Evolutionary conservation across 768 basidiomycete genomes (phyloP).

Genomic region (Termitomyces sp.): DNA sequence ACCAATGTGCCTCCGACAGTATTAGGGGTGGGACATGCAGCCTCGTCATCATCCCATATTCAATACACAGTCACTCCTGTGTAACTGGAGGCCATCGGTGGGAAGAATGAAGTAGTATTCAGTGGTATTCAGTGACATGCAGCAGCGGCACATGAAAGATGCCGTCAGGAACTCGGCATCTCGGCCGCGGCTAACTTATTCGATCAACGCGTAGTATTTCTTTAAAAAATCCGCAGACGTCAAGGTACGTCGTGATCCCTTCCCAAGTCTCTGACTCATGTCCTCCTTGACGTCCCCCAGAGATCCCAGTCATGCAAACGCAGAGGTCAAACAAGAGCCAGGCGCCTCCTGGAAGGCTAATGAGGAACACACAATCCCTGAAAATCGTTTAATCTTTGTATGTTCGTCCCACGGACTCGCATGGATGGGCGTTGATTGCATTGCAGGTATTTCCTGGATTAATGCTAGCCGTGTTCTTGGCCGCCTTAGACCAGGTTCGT

Average conservation of each 20-base stretch:
- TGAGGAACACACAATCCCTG: constrained; percentile 53
- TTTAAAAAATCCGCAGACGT: constrained; percentile 13
- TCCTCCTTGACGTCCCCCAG: constrained; percentile 10
- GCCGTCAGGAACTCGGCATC: constrained; percentile 21
- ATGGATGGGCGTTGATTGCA: neutral
- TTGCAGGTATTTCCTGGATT: constrained; percentile 41
- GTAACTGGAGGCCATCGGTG: neutral
- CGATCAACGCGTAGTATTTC: constrained; percentile 4
- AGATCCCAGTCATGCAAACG: constrained; percentile 8
- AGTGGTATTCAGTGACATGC: neutral
- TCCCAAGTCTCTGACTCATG: constrained; percentile 14
- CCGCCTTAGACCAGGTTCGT: constrained; percentile 57
- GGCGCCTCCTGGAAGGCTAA: constrained; percentile 51
- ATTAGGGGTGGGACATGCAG: neutral
- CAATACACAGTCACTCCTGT: neutral
- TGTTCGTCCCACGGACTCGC: constrained; percentile 9
- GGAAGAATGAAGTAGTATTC: too few relatives aligned
- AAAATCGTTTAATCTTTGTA: constrained; percentile 46
- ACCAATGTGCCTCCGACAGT: neutral
- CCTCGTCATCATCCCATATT: neutral
- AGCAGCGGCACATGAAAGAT: neutral
- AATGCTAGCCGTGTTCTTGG: constrained; percentile 42
- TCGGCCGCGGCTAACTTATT: constrained; percentile 21
- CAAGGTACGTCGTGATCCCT: constrained; percentile 3
- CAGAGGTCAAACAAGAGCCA: constrained; percentile 25